Conservation (phyloP, 768 basidiomycete genomes). For the Leccinum boreale region DNA sequence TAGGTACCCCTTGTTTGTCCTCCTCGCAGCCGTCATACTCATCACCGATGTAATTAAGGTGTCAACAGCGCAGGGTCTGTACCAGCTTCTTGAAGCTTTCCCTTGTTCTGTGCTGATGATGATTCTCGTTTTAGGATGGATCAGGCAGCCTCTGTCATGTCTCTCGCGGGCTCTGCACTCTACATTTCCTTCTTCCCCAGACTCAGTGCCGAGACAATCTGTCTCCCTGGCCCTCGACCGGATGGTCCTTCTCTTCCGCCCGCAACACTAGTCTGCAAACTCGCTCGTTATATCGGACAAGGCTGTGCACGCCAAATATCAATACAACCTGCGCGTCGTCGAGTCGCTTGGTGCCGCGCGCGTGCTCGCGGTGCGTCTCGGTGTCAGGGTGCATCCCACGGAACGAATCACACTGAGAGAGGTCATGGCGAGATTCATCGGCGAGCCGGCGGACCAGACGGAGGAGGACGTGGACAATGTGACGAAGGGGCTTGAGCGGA, state of each 20-base stretch:
- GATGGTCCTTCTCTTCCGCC: slow-evolving; percentile 22
- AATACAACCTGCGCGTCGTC: slow-evolving; percentile 88
- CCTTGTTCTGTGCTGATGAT: slow-evolving; percentile 1
- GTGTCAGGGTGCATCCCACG: slow-evolving; percentile 37
- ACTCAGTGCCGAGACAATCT: slow-evolving; percentile 63
- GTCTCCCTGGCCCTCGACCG: slow-evolving; percentile 45
- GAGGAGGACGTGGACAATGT: slow-evolving; percentile 44
- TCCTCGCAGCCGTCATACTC: background rate
- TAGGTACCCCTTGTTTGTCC: slow-evolving; percentile 17
- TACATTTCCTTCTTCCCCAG: slow-evolving; percentile 81
- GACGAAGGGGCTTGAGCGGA: slow-evolving; percentile 43
- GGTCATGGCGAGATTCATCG: slow-evolving; percentile 56
- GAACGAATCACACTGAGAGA: slow-evolving; percentile 61
- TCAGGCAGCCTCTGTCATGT: slow-evolving; percentile 86
- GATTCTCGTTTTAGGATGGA: slow-evolving; percentile 61
- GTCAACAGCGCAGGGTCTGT: slow-evolving; percentile 78
- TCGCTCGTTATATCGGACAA: slow-evolving; percentile 83
- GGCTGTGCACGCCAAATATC: slow-evolving; percentile 65
- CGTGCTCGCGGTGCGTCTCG: slow-evolving; percentile 61
- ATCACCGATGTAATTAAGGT: slow-evolving; percentile 30
- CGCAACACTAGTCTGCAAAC: slow-evolving; percentile 27
- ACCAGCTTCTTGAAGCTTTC: background rate
- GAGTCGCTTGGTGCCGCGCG: slow-evolving; percentile 82
- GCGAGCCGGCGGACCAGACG: slow-evolving; percentile 38
- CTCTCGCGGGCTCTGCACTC: slow-evolving; percentile 62